These are phyloP conservation scores for Beauveria rudraprayagi DNA, from an alignment of 2,329 filamentous ascomycete genomes.

Conservation along the genomic window DNA sequence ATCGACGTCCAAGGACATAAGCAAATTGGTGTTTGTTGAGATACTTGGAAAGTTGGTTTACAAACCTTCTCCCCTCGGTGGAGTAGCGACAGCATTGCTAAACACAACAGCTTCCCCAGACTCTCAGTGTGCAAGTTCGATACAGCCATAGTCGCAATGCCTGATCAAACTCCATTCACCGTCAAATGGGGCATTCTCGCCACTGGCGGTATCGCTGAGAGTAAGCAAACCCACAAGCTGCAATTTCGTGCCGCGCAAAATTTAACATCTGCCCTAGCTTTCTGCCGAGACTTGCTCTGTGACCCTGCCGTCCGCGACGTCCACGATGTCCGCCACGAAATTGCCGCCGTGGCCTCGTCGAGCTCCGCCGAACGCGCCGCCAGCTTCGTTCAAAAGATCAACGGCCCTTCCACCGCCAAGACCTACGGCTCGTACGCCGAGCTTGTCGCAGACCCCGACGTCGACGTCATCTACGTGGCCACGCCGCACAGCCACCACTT, in stretches of 20 bases:
- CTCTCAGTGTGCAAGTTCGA: not conserved
- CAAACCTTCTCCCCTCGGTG: not conserved
- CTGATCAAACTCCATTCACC: conserved; percentile 34
- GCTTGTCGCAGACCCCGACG: conserved; percentile 66
- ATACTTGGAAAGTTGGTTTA: not conserved
- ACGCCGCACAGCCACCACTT: conserved; percentile 92
- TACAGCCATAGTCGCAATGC: conserved; percentile 24
- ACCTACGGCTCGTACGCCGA: conserved; percentile 77
- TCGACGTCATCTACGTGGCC: conserved; percentile 83
- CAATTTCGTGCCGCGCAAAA: not conserved
- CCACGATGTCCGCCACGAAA: conserved; percentile 64
- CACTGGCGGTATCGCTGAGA: conserved; percentile 51
- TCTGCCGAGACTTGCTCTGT: conserved; percentile 70
- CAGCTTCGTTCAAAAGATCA: conserved; percentile 63
- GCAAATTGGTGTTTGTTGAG: not conserved
- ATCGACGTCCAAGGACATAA: too few relatives aligned
- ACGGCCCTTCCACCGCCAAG: conserved; percentile 58
- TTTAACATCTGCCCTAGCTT: conserved; percentile 32
- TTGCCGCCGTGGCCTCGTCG: conserved; percentile 75
- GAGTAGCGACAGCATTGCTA: not conserved
- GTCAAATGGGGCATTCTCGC: conserved; percentile 54
- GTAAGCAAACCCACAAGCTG: conserved; percentile 26
- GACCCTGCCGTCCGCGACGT: conserved; percentile 64
- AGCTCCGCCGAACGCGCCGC: conserved; percentile 60
- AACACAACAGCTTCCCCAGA: not conserved